Evolutionary conservation across 2,329 filamentous ascomycete species (phyloP).

Genomic region (Cercospora nicotianae): DNA sequence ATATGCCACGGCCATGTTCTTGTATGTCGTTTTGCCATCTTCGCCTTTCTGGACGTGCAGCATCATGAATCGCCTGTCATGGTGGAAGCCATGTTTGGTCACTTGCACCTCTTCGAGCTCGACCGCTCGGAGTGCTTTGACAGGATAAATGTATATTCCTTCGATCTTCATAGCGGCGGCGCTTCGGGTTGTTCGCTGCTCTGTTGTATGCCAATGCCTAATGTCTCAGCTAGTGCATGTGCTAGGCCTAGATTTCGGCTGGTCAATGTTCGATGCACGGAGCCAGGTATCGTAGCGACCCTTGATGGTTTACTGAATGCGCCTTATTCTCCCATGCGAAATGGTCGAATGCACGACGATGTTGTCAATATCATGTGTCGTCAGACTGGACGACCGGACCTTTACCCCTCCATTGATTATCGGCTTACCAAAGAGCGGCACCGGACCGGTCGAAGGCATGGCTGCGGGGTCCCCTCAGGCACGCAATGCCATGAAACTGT

Average conservation of each 20-base stretch:
- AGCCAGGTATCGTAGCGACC: background rate
- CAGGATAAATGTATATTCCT: constrained; percentile 50
- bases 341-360: background rate
- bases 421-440: background rate
- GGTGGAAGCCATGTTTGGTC: constrained; percentile 48
- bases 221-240: background rate
- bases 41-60: constrained; percentile 41
- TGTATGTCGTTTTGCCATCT: constrained; percentile 31
- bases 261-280: background rate
- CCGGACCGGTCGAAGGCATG: background rate
- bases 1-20: constrained; percentile 47
- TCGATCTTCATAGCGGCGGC: constrained; percentile 31
- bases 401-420: background rate
- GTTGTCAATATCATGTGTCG: background rate
- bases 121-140: constrained; percentile 48
- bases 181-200: background rate
- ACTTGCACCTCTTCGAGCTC: constrained; percentile 42
- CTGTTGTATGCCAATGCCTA: background rate
- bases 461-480: background rate
- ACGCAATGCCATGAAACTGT: background rate
- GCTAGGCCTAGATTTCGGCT: background rate
- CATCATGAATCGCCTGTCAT: constrained; percentile 49
- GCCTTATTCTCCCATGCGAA: background rate
- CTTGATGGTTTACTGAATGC: background rate
- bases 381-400: background rate